phyloP scores from a whole-genome alignment of 805 yeast species.

The Lipomyces chichibuensis region DNA sequence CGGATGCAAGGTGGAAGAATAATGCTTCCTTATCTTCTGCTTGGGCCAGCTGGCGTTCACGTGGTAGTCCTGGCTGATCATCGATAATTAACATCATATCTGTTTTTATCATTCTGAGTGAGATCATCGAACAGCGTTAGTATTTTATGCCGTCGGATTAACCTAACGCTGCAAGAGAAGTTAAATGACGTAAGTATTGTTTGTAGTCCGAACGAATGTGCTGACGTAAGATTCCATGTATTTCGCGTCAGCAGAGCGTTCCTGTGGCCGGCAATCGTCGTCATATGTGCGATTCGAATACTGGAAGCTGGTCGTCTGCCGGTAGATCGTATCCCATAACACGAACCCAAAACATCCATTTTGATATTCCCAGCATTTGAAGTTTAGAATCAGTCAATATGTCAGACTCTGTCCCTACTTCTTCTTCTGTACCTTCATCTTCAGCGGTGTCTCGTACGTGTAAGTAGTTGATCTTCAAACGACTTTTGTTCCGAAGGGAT shows the following conservation, averaged over 20 bases:
- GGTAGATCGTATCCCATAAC: background rate
- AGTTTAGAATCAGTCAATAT: background rate
- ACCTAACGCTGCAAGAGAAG: too few species aligned
- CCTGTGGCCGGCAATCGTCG: background rate
- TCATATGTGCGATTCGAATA: background rate
- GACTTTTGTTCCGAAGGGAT: background rate
- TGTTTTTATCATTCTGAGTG: background rate
- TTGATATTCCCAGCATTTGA: background rate
- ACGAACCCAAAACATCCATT: background rate
- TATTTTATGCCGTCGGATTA: background rate
- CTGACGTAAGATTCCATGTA: background rate
- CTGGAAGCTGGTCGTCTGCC: background rate
- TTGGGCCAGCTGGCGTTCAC: background rate
- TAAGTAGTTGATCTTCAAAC: background rate
- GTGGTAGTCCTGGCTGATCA: background rate
- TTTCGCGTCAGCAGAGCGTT: background rate
- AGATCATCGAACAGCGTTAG: background rate
- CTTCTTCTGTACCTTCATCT: background rate
- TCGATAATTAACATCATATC: background rate
- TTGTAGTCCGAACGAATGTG: background rate
- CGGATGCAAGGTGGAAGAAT: background rate
- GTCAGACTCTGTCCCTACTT: background rate
- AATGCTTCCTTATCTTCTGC: background rate
- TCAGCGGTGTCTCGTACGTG: conserved; percentile 1
- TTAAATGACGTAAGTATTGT: too few species aligned